Evolutionary conservation across 805 yeast species (phyloP).

Genomic region (Candida sonorensis): DNA sequence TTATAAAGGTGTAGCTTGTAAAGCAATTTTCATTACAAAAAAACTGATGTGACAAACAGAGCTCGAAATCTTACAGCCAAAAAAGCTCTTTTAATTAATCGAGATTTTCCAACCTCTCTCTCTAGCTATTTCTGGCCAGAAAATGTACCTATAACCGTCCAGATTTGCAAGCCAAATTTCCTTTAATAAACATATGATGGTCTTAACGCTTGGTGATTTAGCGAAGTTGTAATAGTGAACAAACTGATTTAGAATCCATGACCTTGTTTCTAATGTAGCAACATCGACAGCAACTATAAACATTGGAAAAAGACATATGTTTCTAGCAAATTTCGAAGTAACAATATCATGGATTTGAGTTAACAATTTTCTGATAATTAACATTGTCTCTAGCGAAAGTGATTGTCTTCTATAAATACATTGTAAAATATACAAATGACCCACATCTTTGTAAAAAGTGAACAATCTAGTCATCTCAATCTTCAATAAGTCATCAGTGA

Average conservation of each 20-base stretch:
- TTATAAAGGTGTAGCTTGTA: no score
- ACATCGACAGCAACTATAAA: constrained; percentile 10
- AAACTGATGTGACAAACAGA: no score
- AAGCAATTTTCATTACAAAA: no score
- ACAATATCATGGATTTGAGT: constrained; percentile 2
- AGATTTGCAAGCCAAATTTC: constrained; percentile 9
- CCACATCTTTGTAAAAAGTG: constrained; percentile 7
- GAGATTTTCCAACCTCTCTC: constrained; percentile 3
- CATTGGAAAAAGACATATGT: constrained; percentile 5
- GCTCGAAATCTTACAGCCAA: no score
- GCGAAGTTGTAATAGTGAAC: constrained; percentile 3
- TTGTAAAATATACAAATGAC: constrained; percentile 6
- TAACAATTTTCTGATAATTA: constrained; percentile 4
- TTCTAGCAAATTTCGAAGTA: background rate
- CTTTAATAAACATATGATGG: constrained; percentile 2
- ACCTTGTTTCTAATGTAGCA: constrained; percentile 11
- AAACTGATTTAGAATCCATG: constrained; percentile 9
- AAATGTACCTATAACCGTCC: constrained; percentile 9
- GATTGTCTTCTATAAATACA: constrained; percentile 10
- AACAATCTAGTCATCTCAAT: constrained; percentile 1
- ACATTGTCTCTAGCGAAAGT: constrained; percentile 8
- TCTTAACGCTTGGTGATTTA: constrained; percentile 3
- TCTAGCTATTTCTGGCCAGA: constrained; percentile 11
- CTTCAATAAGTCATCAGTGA: background rate
- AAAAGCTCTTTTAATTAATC: background rate